A percentile compares a stretch with the other conserved stretches of the same genome.
phyloP scores from a whole-genome alignment of 2,329 filamentous ascomycete genomes.

The Tolypocladium pustulatum region DNA sequence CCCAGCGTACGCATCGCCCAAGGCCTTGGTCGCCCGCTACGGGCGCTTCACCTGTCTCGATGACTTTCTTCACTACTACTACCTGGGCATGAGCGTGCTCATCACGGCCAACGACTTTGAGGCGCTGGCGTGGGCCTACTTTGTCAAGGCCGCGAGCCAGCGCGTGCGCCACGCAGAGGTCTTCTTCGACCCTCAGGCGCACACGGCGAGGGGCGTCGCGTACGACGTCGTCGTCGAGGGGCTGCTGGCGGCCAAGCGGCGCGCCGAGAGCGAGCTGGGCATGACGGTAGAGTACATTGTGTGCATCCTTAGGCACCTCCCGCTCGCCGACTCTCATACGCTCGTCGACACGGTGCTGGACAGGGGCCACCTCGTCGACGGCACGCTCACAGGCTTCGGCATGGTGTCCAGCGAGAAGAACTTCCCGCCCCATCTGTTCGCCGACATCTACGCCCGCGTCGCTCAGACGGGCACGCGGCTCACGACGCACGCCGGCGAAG shows the following conservation, averaged over 20 bases:
- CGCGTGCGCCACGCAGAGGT: slow-evolving; percentile 64
- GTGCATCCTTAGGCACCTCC: slow-evolving; percentile 63
- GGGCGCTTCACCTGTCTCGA: slow-evolving; percentile 58
- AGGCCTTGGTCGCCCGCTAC: slow-evolving; percentile 53
- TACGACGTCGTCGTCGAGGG: slow-evolving; percentile 56
- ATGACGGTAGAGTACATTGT: slow-evolving; percentile 58
- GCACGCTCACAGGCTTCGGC: slow-evolving; percentile 51
- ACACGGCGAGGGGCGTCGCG: slow-evolving; percentile 50
- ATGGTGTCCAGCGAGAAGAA: slow-evolving; percentile 55
- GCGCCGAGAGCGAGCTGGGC: slow-evolving; percentile 50
- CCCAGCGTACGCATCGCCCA: slow-evolving; percentile 50
- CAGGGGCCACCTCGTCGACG: slow-evolving; percentile 27
- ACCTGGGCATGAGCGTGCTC: slow-evolving; percentile 63
- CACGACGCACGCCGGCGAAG: slow-evolving; percentile 71
- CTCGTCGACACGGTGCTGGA: slow-evolving; percentile 17
- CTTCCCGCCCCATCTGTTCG: slow-evolving; percentile 49
- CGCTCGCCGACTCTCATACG: slow-evolving; percentile 43
- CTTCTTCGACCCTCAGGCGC: slow-evolving; percentile 75
- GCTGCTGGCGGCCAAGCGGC: slow-evolving; percentile 46
- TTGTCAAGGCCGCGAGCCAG: slow-evolving; percentile 50
- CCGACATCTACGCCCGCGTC: slow-evolving; percentile 41
- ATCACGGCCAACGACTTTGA: slow-evolving; percentile 58
- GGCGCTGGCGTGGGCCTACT: slow-evolving; percentile 62
- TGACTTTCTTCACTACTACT: slow-evolving; percentile 69
- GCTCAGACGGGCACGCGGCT: slow-evolving; percentile 42